Evolutionary conservation across 352 stramenopile species (phyloP), one percentile per base, ranked within the genome.

Genomic region (Phytophthora hibernalis): DNA sequence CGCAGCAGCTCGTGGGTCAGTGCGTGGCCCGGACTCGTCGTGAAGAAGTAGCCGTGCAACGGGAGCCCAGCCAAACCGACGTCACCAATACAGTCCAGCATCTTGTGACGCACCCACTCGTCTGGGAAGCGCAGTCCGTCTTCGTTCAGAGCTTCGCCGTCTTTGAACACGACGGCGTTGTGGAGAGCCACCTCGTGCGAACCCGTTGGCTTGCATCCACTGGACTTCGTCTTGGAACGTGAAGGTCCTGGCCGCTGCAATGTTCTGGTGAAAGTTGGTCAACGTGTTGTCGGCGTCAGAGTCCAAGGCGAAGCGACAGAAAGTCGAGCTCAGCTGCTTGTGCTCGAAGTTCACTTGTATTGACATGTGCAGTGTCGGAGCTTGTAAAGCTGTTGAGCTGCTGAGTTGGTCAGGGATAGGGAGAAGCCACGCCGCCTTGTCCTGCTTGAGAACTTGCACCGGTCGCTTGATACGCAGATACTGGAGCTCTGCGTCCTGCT

Each of bases 301-400:
- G 3, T 66, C 67, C 30, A 87, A 54, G 4, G 47, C 65, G 49
- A 85, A 87, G 15, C 71, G 75, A 65, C 67, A 80, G 48, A 73
- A 74, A 9, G 51, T 79, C 28, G 69, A 77, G 22, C 75, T 77
- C 20, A 93, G 63, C 8, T 72, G 65, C 66, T 87, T 87, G 61
- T 89, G 80, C 18, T 69, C 59, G 55, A 90, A 93, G 47, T 93
- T 90, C 21, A 90, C 85, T 54, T 91, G 82, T 26, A 91, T 70
- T 20, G 74, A 78, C 69, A 92, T 54, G 18, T 81, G 65, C 43
- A 93, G 61, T 30, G 73, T 85, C 30, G 72, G 79, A 16, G 58
- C 28, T 13, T 61, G 49, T 5, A 49, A 51, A 7, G 52, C 61
- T 6, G 54, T 44, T 0, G 53, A 65, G 2, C 33, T 61, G n/a